Evolutionary conservation across 139 green algal species (phyloP).

Genomic region (Bryopsis sp.): DNA sequence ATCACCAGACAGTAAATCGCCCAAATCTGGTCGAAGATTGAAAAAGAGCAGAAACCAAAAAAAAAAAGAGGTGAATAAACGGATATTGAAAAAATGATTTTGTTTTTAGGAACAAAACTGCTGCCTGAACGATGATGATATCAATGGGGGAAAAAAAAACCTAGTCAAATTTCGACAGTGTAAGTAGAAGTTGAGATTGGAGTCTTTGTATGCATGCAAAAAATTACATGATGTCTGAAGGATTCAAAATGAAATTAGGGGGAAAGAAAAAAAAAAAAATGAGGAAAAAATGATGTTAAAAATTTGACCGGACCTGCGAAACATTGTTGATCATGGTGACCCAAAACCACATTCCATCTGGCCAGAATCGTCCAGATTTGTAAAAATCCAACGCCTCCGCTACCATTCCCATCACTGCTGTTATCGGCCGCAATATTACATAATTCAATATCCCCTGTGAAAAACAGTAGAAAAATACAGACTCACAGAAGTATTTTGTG

Average conservation of each 20-base stretch:
- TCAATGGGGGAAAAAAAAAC: too few species aligned
- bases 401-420: constrained; percentile 52
- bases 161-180: too few species aligned
- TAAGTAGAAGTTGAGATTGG: too few species aligned
- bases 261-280: too few species aligned
- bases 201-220: too few species aligned
- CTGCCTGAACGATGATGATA: background rate
- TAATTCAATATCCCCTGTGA: constrained; percentile 81
- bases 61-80: too few species aligned
- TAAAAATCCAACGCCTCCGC: constrained; percentile 56
- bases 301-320: constrained; percentile 60
- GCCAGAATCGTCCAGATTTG: constrained; percentile 54
- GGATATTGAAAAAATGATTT: too few species aligned
- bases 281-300: too few species aligned
- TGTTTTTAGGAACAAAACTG: background rate
- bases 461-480: too few species aligned
- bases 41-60: too few species aligned
- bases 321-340: constrained; percentile 69
- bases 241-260: too few species aligned
- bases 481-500: background rate
- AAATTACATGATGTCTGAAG: too few species aligned
- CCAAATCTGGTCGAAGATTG: constrained; percentile 56
- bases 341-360: constrained; percentile 69
- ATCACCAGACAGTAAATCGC: constrained; percentile 92
- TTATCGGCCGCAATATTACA: constrained; percentile 80